Evolutionary conservation across 2,329 filamentous ascomycete species (phyloP), one percentile per base, ranked within the genome.

Genomic region (Botrytis porri): DNA sequence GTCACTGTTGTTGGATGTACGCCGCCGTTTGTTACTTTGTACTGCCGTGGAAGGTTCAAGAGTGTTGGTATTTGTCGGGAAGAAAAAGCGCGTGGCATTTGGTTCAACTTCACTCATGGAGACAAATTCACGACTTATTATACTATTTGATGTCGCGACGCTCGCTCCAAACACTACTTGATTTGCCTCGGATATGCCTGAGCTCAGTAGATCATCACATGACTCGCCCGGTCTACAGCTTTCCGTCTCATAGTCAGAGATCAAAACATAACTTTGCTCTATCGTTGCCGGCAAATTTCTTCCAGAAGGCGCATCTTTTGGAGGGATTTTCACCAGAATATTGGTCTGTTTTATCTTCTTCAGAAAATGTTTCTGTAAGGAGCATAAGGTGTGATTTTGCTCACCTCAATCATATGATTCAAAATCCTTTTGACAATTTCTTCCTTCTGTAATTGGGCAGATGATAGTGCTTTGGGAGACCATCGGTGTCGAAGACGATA

Each of bases 331-430:
- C 51, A 59, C n/a, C 29, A 69, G 37, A n/a, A 69, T 43, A 32
- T 59, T 37, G 22, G 32, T 39, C 61, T 72, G 22, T 48, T 48
- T 48, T 9, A 9, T 32, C n/a, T 18, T 39, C 39, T 22, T 72
- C 66, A 72, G 62, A 45, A 14, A 32, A 29, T 18, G n/a, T 39
- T 66, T n/a, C 16, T 29, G 25, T 35, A 22, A 71, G 20, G 22
- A 57, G 18, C 3, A 29, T 18, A 57, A 60, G 62, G 37, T 35
- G 32, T 43, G 45, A 51, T 20, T 12, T 45, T 57, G 16, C 70
- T 45, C 37, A 67, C 70, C 62, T 72, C 61, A 45, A 72, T 72
- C 70, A 72, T 72, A 14, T 72, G 62, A 29, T 72, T 41, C 35
- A 72, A 32, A n/a, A 72, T 41, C 16, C 39, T 59, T 66, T 39